phyloP scores from a whole-genome alignment of 1,139 yeast species.

The Debaryomyces robertsiae region DNA sequence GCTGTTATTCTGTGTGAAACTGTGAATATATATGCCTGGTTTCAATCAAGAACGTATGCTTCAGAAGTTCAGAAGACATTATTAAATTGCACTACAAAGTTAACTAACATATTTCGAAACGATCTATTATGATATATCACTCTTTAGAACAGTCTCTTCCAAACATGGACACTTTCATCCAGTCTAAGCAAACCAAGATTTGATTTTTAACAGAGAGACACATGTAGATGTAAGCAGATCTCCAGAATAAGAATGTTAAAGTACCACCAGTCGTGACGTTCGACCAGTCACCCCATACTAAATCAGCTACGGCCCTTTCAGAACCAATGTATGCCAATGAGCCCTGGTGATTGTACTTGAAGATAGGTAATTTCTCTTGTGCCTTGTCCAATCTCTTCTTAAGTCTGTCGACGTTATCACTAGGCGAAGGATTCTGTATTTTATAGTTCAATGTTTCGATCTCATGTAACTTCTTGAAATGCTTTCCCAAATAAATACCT shows the following conservation, averaged over 20 bases:
- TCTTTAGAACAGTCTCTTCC: constrained; percentile 83
- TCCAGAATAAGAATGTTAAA: constrained; percentile 89
- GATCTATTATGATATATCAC: constrained; percentile 22
- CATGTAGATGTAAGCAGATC: constrained; percentile 91
- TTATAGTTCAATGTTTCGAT: constrained; percentile 60
- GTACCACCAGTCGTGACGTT: constrained; percentile 82
- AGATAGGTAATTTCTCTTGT: constrained; percentile 55
- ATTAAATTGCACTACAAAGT: neutral
- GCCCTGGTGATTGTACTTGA: constrained; percentile 70
- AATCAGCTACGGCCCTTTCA: constrained; percentile 92
- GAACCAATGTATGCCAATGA: constrained; percentile 83
- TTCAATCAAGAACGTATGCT: too few species aligned
- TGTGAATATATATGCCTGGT: too few species aligned
- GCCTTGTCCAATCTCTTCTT: constrained; percentile 42
- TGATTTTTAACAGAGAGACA: constrained; percentile 88
- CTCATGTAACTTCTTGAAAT: constrained; percentile 69
- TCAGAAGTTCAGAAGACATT: too few species aligned
- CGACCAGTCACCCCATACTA: constrained; percentile 86
- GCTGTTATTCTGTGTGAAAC: neutral
- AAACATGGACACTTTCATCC: constrained; percentile 83
- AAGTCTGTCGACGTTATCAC: constrained; percentile 42
- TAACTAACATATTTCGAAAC: neutral
- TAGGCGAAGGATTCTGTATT: constrained; percentile 31
- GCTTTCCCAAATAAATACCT: constrained; percentile 77
- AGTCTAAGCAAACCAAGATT: constrained; percentile 79